phyloP scores from a whole-genome alignment of 768 basidiomycete genomes.

The Neoboletus magnificus region DNA sequence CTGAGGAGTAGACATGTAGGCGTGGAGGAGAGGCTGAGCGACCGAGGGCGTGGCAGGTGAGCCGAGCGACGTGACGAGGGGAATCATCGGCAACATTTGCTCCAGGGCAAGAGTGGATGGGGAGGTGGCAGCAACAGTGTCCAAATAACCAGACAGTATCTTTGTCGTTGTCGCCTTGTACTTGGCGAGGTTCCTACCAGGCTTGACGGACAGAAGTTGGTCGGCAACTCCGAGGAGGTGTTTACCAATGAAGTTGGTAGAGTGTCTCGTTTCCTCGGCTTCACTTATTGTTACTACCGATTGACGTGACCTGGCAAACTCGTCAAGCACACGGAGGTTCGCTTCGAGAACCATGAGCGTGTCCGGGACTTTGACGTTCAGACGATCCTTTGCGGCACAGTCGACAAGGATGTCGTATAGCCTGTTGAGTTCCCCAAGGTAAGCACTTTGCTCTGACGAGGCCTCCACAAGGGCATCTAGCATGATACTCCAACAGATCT shows the following conservation, averaged over 20 bases:
- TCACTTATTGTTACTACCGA: not conserved
- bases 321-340: conserved; percentile 37
- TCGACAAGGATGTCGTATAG: conserved; percentile 43
- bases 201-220: conserved; percentile 12
- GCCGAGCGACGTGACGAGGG: conserved; percentile 33
- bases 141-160: conserved; percentile 20
- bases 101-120: not conserved
- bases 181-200: conserved; percentile 14
- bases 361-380: conserved; percentile 36
- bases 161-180: conserved; percentile 11
- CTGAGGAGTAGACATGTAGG: conserved; percentile 41
- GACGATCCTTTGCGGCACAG: conserved; percentile 34
- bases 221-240: conserved; percentile 6
- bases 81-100: conserved; percentile 17
- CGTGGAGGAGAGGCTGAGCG: conserved; percentile 40
- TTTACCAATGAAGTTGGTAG: conserved; percentile 28
- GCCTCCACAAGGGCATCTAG: conserved; percentile 50
- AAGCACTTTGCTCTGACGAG: conserved; percentile 30
- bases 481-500: conserved; percentile 55
- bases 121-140: conserved; percentile 3
- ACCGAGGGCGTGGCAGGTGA: conserved; percentile 34
- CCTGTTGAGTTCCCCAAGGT: conserved; percentile 53
- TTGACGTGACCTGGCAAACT: not conserved
- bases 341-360: conserved; percentile 43
- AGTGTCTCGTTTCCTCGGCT: conserved; percentile 7